A percentile compares a stretch with the other conserved stretches of the same genome.
Evolutionary conservation across 2,329 filamentous ascomycete species (phyloP).

Genomic region (Neopestalotiopsis rosae): DNA sequence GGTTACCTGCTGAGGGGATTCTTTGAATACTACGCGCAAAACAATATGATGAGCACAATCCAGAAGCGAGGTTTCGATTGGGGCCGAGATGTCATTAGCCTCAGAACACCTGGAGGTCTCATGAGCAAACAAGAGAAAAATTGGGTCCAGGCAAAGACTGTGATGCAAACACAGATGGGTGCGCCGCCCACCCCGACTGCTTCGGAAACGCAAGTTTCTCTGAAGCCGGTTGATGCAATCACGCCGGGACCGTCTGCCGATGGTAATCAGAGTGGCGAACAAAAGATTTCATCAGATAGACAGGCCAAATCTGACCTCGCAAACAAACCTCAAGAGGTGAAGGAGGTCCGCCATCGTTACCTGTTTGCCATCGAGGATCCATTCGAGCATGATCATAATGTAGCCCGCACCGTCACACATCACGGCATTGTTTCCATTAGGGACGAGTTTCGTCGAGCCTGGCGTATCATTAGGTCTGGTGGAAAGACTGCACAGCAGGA

Average conservation of each 20-base stretch:
- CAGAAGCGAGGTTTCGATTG: slow-evolving; percentile 73
- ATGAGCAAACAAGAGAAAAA: slow-evolving; percentile 78
- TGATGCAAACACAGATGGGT: slow-evolving; percentile 55
- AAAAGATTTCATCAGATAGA: slow-evolving; percentile 19
- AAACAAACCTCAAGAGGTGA: slow-evolving; percentile 49
- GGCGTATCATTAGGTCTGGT: slow-evolving; percentile 68
- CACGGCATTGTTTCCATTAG: slow-evolving; percentile 81
- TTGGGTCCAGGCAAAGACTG: slow-evolving; percentile 84
- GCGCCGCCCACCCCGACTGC: slow-evolving; percentile 30
- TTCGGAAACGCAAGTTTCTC: slow-evolving; percentile 18
- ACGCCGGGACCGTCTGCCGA: slow-evolving; percentile 18
- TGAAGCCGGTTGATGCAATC: slow-evolving; percentile 28
- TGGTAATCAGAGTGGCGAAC: slow-evolving; percentile 13
- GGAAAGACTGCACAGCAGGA: slow-evolving; percentile 50
- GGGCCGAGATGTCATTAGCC: slow-evolving; percentile 78
- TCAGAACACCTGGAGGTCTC: slow-evolving; percentile 74
- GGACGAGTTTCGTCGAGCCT: slow-evolving; percentile 83
- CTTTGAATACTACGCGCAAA: slow-evolving; percentile 83
- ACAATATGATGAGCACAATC: slow-evolving; percentile 56
- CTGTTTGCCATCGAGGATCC: slow-evolving; percentile 92
- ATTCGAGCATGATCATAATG: slow-evolving; percentile 87
- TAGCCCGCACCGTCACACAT: slow-evolving; percentile 85
- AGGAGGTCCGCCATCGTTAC: slow-evolving; percentile 79
- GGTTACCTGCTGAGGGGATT: slow-evolving; percentile 80
- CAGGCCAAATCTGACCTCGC: slow-evolving; percentile 20